These are phyloP conservation scores for Hygrocybe punicea DNA, from an alignment of 768 basidiomycete genomes.

Conservation along the genomic window DNA sequence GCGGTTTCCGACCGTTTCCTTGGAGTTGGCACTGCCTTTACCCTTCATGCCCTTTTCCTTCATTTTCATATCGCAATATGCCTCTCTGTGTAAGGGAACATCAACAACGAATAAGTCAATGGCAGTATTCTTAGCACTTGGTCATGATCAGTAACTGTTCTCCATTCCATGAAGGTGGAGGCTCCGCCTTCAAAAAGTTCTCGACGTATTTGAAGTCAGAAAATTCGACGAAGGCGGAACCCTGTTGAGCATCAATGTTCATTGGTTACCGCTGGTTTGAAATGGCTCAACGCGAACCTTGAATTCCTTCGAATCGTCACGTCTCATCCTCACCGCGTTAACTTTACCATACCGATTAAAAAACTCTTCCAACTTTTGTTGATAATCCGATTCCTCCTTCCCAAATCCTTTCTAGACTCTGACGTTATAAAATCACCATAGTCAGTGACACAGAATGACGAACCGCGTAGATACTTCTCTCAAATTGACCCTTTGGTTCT, in stretches of 20 bases:
- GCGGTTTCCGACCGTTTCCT: conserved; percentile 48
- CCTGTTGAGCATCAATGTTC: conserved; percentile 40
- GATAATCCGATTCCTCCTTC: conserved; percentile 58
- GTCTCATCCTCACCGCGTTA: conserved; percentile 84
- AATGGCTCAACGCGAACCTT: conserved; percentile 53
- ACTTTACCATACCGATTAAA: conserved; percentile 74
- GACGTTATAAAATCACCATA: not conserved
- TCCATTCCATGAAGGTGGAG: conserved; percentile 78
- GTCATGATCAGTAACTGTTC: conserved; percentile 79
- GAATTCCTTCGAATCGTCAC: conserved; percentile 79
- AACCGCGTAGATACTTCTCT: conserved; percentile 86
- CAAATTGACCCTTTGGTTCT: conserved; percentile 73
- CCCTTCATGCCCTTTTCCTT: conserved; percentile 87
- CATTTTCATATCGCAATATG: conserved; percentile 94
- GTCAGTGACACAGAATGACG: conserved; percentile 30
- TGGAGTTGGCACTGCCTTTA: conserved; percentile 62
- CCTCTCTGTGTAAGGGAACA: conserved; percentile 47
- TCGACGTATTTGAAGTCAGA: conserved; percentile 63
- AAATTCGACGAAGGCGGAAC: conserved; percentile 93
- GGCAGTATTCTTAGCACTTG: conserved; percentile 53
- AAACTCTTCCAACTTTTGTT: conserved; percentile 73
- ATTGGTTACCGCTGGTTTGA: not conserved
- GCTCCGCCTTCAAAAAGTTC: conserved; percentile 74
- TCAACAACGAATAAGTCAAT: not conserved
- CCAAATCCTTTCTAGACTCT: conserved; percentile 83